phyloP scores from a whole-genome alignment of 2,329 filamentous ascomycete genomes.

The Fusarium ramigenum region DNA sequence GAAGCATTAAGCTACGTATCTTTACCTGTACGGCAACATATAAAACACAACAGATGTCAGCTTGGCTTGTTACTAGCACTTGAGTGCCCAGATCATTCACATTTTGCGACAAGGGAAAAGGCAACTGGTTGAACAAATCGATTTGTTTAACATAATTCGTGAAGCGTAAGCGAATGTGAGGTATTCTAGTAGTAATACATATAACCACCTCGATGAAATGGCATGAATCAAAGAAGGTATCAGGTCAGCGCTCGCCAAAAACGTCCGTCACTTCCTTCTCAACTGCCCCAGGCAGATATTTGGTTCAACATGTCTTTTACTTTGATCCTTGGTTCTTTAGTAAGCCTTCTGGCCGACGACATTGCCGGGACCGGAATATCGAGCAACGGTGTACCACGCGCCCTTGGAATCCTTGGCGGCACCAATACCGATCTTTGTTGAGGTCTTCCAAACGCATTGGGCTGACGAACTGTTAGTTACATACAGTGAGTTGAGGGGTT shows the following conservation, averaged over 20 bases:
- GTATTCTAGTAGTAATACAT: slow-evolving; percentile 19
- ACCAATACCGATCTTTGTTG: slow-evolving; percentile 47
- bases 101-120: fast-evolving
- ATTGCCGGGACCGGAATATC: slow-evolving; percentile 49
- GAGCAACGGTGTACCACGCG: slow-evolving; percentile 46
- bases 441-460: slow-evolving; percentile 46
- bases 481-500: fast-evolving
- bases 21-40: fast-evolving
- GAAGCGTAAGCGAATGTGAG: slow-evolving; percentile 16
- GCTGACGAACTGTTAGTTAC: slow-evolving; percentile 17
- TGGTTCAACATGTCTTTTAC: fast-evolving
- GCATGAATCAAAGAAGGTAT: slow-evolving; percentile 19
- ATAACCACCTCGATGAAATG: not conserved
- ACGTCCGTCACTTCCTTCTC: not conserved
- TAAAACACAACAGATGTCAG: fast-evolving
- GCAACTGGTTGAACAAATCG: not conserved
- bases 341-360: slow-evolving; percentile 44
- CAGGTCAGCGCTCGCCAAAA: not conserved
- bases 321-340: not conserved
- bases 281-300: not conserved
- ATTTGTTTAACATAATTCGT: not conserved
- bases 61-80: not conserved
- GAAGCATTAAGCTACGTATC: fast-evolving
- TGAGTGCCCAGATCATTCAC: too few relatives aligned
- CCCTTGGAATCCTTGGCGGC: slow-evolving; percentile 41